Percentiles rank a stretch among this genome's conserved stretches.
These are phyloP conservation scores for Neotropicomus parvogracilis DNA, from an alignment of 1,284 basidiomycete species.

Conservation along the genomic window DNA sequence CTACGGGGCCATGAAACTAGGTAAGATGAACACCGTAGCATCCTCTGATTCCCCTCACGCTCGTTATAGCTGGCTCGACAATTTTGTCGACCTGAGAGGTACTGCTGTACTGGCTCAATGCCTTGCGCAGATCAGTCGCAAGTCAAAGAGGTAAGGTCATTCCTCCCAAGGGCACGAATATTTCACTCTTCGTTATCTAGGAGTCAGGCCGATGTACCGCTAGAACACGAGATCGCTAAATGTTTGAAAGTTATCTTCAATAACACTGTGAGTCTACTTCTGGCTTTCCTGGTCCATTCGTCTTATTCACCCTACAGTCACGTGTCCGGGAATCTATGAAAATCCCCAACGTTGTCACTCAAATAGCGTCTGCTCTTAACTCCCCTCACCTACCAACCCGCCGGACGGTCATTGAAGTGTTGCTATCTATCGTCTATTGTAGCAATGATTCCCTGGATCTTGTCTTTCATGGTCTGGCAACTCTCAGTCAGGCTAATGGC, in stretches of 20 bases:
- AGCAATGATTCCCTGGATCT: constrained; percentile 51
- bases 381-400: constrained; percentile 81
- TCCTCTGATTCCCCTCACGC: constrained; percentile 12
- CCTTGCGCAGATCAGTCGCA: constrained; percentile 71
- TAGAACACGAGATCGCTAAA: constrained; percentile 91
- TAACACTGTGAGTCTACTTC: constrained; percentile 49
- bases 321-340: constrained; percentile 78
- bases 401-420: constrained; percentile 77
- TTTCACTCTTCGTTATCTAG: constrained; percentile 36
- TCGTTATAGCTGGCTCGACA: constrained; percentile 69
- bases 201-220: constrained; percentile 60
- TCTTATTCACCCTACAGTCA: constrained; percentile 40
- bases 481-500: constrained; percentile 63
- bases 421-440: constrained; percentile 64
- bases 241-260: constrained; percentile 87
- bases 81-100: constrained; percentile 77
- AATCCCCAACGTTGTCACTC: constrained; percentile 76
- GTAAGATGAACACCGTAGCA: constrained; percentile 37
- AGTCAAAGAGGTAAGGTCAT: constrained; percentile 54
- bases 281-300: neutral
- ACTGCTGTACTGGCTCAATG: constrained; percentile 84
- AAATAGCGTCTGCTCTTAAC: constrained; percentile 83
- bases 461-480: constrained; percentile 62
- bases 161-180: neutral
- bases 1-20: constrained; percentile 78